These are phyloP conservation scores for Dioscorea dumetorum DNA, from an alignment of 106 monocot genomes.

Conservation along the genomic window DNA sequence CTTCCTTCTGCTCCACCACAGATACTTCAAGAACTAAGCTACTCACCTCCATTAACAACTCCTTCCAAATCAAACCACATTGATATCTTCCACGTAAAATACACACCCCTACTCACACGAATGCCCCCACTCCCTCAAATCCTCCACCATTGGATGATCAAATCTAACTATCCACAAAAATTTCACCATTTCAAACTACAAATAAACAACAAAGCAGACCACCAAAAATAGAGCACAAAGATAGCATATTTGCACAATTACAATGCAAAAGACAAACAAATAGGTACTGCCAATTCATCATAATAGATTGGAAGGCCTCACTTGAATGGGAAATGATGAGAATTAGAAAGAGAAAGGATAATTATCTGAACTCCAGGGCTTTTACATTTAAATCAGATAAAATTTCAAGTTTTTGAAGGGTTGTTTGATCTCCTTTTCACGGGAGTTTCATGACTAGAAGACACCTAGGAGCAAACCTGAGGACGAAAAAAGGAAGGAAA, in stretches of 20 bases:
- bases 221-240: too few relatives aligned
- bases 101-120: neutral
- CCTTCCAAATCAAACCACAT: constrained; percentile 35
- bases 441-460: constrained; percentile 50
- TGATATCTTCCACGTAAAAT: constrained; percentile 9
- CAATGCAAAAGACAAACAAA: too few relatives aligned
- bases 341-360: too few relatives aligned
- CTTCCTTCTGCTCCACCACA: constrained; percentile 16
- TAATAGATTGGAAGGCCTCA: too few relatives aligned
- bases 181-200: neutral
- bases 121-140: constrained; percentile 14
- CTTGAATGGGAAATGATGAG: too few relatives aligned
- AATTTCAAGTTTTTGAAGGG: neutral
- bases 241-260: too few relatives aligned
- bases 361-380: too few relatives aligned
- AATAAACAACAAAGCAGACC: constrained; percentile 1
- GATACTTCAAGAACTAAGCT: constrained; percentile 13
- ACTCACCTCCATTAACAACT: constrained; percentile 35
- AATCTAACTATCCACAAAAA: too few relatives aligned
- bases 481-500: constrained; percentile 7
- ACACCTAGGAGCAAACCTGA: neutral
- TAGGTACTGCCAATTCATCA: too few relatives aligned
- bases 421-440: constrained; percentile 32
- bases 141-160: constrained; percentile 11
- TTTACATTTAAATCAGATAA: too few relatives aligned